phyloP scores from a whole-genome alignment of 345 rosid species.

The Psidium friedrichsthalianum region DNA sequence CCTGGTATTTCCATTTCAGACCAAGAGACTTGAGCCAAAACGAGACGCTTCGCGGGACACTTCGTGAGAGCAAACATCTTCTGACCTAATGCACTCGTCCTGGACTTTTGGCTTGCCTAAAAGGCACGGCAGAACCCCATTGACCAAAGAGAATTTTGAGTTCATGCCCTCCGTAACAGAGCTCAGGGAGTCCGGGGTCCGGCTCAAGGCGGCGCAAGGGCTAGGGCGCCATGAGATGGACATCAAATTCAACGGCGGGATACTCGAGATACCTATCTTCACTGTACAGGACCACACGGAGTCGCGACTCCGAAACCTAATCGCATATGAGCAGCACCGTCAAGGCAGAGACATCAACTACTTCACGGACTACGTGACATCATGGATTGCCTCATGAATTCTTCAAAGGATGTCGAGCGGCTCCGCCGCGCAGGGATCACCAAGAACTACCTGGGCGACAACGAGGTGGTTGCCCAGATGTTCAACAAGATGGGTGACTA shows the following conservation, averaged over 20 bases:
- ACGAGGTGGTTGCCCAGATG: neutral
- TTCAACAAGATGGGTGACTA: neutral
- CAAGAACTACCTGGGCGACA: neutral
- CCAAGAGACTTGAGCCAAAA: too few species aligned
- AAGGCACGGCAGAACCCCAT: fast-evolving
- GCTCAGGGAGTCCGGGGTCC: neutral
- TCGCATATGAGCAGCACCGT: neutral
- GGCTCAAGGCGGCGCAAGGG: fast-evolving
- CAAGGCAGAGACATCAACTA: fast-evolving
- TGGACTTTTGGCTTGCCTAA: neutral
- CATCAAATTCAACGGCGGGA: neutral
- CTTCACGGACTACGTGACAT: fast-evolving
- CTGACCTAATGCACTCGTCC: fast-evolving
- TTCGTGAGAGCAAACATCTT: neutral
- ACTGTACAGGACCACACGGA: neutral
- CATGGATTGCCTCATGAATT: neutral
- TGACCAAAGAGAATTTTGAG: too few species aligned
- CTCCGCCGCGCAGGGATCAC: fast-evolving
- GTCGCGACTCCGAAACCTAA: neutral
- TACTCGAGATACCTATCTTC: neutral
- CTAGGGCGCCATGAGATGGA: fast-evolving
- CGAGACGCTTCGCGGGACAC: too few species aligned
- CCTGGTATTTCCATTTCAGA: neutral
- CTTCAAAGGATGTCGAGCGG: neutral
- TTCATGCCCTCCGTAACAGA: neutral